These are phyloP conservation scores for Pseudogymnoascus sp. DNA, from an alignment of 2,329 filamentous ascomycete genomes.

Conservation along the genomic window DNA sequence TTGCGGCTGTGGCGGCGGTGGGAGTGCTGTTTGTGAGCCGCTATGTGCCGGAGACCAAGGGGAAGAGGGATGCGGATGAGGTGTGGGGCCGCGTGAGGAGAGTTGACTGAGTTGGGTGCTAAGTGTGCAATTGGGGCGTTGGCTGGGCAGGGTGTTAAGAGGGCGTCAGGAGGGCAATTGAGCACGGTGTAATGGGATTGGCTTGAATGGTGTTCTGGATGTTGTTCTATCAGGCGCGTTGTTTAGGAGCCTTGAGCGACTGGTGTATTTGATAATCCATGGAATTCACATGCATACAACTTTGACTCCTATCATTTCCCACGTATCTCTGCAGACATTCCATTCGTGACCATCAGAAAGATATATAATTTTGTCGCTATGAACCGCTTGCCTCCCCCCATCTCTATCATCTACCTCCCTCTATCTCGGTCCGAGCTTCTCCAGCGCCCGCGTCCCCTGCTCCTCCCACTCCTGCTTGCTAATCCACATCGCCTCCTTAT, in stretches of 20 bases:
- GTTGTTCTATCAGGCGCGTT: background rate
- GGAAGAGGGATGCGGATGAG: slow-evolving; percentile 74
- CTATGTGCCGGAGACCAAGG: slow-evolving; percentile 80
- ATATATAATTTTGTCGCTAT: slow-evolving; percentile 8
- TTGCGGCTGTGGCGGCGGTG: slow-evolving; percentile 62
- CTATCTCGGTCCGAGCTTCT: slow-evolving; percentile 87
- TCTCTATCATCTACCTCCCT: background rate
- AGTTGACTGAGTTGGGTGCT: background rate
- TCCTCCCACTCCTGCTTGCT: slow-evolving; percentile 96
- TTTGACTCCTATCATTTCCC: background rate
- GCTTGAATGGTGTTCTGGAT: background rate
- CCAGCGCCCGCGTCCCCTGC: slow-evolving; percentile 72
- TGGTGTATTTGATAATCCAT: background rate
- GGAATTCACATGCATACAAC: background rate
- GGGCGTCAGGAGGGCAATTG: no score
- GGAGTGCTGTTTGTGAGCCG: slow-evolving; percentile 64
- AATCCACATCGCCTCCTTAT: slow-evolving; percentile 99
- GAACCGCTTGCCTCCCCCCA: background rate
- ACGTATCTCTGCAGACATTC: background rate
- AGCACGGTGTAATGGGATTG: background rate
- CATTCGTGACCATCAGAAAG: background rate
- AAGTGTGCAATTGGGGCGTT: background rate
- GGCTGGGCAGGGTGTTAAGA: background rate
- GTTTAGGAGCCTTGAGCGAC: background rate
- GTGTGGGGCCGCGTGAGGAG: slow-evolving; percentile 69